Conservation (phyloP, 1,284 basidiomycete genomes). For the Ustilago hordei region DNA sequence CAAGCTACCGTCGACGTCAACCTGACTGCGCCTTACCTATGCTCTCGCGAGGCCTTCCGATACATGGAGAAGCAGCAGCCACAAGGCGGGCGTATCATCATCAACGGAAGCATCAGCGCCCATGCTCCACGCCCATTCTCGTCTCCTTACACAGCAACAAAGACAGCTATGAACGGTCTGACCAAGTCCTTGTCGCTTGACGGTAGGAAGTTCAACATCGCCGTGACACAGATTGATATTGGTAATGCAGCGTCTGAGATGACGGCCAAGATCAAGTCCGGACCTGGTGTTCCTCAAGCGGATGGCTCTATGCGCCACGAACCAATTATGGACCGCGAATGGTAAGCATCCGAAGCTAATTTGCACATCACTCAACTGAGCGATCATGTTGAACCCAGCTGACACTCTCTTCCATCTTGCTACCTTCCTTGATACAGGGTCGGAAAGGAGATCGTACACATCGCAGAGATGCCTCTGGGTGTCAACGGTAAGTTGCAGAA, state of each 20-base stretch:
- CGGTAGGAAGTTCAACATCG: slow-evolving; percentile 53
- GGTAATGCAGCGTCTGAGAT: slow-evolving; percentile 61
- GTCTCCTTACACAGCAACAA: slow-evolving; percentile 55
- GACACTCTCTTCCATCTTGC: background rate
- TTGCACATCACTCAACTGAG: background rate
- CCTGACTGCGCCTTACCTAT: slow-evolving; percentile 56
- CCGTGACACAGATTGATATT: slow-evolving; percentile 59
- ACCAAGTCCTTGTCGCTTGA: slow-evolving; percentile 57
- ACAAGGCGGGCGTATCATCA: slow-evolving; percentile 58
- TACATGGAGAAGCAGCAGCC: slow-evolving; percentile 56
- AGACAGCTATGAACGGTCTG: slow-evolving; percentile 58
- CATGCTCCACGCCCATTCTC: slow-evolving; percentile 50
- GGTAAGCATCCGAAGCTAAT: slow-evolving; percentile 14
- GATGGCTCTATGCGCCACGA: slow-evolving; percentile 53
- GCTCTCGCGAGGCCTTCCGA: slow-evolving; percentile 57
- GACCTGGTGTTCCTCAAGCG: slow-evolving; percentile 53
- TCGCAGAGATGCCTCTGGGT: slow-evolving; percentile 56
- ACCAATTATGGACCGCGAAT: slow-evolving; percentile 54
- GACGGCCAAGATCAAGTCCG: slow-evolving; percentile 51
- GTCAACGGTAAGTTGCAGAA: slow-evolving; percentile 49
- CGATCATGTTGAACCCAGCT: background rate
- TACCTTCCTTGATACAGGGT: slow-evolving; percentile 21
- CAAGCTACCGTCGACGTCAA: slow-evolving; percentile 58
- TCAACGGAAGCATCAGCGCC: slow-evolving; percentile 60
- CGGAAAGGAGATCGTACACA: slow-evolving; percentile 52